Evolutionary conservation across 23 red algal species (phyloP).

Genomic region (Gracilariopsis chorda): DNA sequence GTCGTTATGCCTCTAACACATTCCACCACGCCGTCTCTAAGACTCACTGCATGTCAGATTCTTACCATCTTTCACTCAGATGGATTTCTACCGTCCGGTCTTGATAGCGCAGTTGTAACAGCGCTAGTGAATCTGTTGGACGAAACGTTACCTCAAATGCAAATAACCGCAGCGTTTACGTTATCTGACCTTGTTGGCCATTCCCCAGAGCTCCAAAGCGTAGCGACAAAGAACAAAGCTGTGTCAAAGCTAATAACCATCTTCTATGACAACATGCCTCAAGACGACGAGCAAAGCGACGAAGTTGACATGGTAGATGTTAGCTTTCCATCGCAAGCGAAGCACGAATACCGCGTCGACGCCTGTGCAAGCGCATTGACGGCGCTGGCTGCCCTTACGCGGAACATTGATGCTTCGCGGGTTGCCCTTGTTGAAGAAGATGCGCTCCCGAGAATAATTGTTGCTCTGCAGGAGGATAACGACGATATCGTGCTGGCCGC

Average conservation of each 20-base stretch:
- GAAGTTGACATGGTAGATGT: neutral
- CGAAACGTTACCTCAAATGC: neutral
- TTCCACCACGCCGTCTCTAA: neutral
- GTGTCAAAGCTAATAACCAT: neutral
- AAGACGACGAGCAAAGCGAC: neutral
- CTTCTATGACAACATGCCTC: neutral
- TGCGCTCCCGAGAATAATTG: slow-evolving; percentile 24
- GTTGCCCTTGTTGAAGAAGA: slow-evolving; percentile 16
- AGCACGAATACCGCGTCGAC: neutral
- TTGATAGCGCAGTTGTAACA: neutral
- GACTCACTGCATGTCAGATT: slow-evolving; percentile 28
- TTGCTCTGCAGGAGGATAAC: slow-evolving; percentile 10
- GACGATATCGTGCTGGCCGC: slow-evolving; percentile 10
- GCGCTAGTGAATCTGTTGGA: slow-evolving; percentile 27
- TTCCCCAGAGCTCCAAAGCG: slow-evolving; percentile 6
- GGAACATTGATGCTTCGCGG: slow-evolving; percentile 23
- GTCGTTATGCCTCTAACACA: slow-evolving; percentile 19
- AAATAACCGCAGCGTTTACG: slow-evolving; percentile 5
- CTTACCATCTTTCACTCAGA: slow-evolving; percentile 41
- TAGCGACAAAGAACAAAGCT: slow-evolving; percentile 5
- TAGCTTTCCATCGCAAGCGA: neutral
- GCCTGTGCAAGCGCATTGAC: slow-evolving; percentile 10
- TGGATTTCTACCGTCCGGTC: neutral
- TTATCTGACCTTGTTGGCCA: slow-evolving; percentile 26
- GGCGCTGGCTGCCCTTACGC: slow-evolving; percentile 19